Conservation (phyloP, 1,284 basidiomycete genomes). For the Tylopilus sp. region DNA sequence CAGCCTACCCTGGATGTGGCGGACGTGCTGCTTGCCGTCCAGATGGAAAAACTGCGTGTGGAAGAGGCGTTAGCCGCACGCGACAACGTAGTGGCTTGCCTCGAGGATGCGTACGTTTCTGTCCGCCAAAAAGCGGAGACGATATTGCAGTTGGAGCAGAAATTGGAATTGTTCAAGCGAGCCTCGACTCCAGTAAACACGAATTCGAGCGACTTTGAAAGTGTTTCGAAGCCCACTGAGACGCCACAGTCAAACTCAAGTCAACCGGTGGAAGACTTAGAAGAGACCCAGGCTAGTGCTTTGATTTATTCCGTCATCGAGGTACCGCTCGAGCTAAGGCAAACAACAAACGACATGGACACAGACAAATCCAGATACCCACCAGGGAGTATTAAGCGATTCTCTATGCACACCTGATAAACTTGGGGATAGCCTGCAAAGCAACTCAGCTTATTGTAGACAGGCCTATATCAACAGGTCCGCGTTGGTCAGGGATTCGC, state of each 20-base stretch:
- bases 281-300: conserved; percentile 13
- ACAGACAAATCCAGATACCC: conserved; percentile 8
- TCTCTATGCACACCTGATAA: conserved; percentile 35
- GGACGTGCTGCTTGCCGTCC: conserved; percentile 61
- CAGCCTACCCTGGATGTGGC: conserved; percentile 39
- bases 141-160: conserved; percentile 58
- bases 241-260: conserved; percentile 12
- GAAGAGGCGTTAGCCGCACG: conserved; percentile 67
- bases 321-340: no score
- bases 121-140: conserved; percentile 63
- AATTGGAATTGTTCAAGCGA: conserved; percentile 44
- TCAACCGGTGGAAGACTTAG: conserved; percentile 1
- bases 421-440: conserved; percentile 34
- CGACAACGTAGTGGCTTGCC: conserved; percentile 65
- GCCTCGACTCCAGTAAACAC: conserved; percentile 34
- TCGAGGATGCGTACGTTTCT: conserved; percentile 66
- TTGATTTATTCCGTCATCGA: background rate
- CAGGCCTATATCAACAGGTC: conserved; percentile 23
- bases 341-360: background rate
- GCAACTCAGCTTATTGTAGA: conserved; percentile 38
- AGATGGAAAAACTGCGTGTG: conserved; percentile 61
- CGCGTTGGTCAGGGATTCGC: conserved; percentile 14
- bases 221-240: background rate
- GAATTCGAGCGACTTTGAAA: conserved; percentile 15
- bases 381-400: conserved; percentile 4